Evolutionary conservation across 352 stramenopile species (phyloP).

Genomic region (Globisporangium okanoganense): DNA sequence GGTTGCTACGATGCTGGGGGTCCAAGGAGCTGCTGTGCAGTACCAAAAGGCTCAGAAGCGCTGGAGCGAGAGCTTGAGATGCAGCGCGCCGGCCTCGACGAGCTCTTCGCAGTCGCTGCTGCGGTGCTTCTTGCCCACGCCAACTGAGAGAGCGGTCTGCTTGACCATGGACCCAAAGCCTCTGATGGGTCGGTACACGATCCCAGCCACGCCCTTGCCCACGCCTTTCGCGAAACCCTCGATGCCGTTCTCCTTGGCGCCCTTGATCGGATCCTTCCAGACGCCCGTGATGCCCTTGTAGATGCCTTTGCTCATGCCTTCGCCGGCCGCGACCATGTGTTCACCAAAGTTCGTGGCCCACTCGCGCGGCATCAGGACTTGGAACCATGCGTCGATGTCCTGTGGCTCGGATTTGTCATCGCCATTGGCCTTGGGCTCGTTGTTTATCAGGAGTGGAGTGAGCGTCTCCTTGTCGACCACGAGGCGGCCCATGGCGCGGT

Average conservation of each 20-base stretch:
- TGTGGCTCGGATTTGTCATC: not conserved
- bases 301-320: slow-evolving; percentile 63
- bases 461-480: slow-evolving; percentile 41
- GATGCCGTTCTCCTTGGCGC: slow-evolving; percentile 64
- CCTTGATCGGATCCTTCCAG: slow-evolving; percentile 77
- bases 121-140: slow-evolving; percentile 46
- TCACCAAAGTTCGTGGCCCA: slow-evolving; percentile 79
- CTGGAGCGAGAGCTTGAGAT: slow-evolving; percentile 65
- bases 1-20: too few species aligned
- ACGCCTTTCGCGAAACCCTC: slow-evolving; percentile 76
- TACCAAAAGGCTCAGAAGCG: slow-evolving; percentile 20
- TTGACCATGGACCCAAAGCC: slow-evolving; percentile 76
- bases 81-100: slow-evolving; percentile 48
- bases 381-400: slow-evolving; percentile 46
- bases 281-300: slow-evolving; percentile 72
- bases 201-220: slow-evolving; percentile 57
- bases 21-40: too few species aligned
- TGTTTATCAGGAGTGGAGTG: slow-evolving; percentile 25
- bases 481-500: slow-evolving; percentile 65
- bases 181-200: slow-evolving; percentile 69
- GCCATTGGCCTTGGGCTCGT: slow-evolving; percentile 4
- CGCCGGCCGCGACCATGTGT: slow-evolving; percentile 73
- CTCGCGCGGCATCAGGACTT: slow-evolving; percentile 54
- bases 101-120: slow-evolving; percentile 42
- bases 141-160: slow-evolving; percentile 64